phyloP scores from a whole-genome alignment of 148 eudicot species.

The Fagopyrum tataricum region DNA sequence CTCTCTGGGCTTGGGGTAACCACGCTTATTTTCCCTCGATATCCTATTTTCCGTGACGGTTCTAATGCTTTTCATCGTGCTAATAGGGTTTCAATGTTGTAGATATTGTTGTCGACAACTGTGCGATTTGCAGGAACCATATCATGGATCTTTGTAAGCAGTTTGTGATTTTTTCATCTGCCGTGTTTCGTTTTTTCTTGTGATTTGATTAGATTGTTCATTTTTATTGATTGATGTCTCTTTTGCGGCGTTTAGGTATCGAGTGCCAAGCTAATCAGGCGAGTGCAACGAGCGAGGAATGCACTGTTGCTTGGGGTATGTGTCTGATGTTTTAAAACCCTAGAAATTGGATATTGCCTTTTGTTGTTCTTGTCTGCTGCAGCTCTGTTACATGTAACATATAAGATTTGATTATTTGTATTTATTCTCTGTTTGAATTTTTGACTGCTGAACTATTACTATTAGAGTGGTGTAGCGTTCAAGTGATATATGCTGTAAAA shows the following conservation, averaged over 20 bases:
- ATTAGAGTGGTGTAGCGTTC: neutral
- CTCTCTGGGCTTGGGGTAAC: slow-evolving; percentile 98
- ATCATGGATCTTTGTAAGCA: slow-evolving; percentile 90
- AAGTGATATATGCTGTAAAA: neutral
- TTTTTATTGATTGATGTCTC: neutral
- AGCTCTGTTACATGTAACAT: neutral
- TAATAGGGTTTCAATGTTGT: slow-evolving; percentile 1
- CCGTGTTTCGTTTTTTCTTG: neutral
- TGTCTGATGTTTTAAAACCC: neutral
- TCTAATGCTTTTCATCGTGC: neutral
- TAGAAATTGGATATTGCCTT: neutral
- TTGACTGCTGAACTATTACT: neutral
- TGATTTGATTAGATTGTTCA: neutral
- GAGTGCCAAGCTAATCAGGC: slow-evolving; percentile 98
- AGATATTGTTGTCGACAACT: slow-evolving; percentile 88
- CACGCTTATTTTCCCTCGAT: slow-evolving; percentile 7
- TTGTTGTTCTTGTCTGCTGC: neutral
- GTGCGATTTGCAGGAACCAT: slow-evolving; percentile 91
- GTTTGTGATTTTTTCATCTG: neutral
- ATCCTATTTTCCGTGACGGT: neutral
- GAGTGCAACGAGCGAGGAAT: slow-evolving; percentile 88
- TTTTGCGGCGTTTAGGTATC: slow-evolving; percentile 43
- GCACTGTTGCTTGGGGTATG: slow-evolving; percentile 98
- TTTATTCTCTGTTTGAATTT: neutral
- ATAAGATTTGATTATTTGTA: neutral